Base-by-base conservation (phyloP, 116 monocot species). In the Posidonia oceanica region DNA sequence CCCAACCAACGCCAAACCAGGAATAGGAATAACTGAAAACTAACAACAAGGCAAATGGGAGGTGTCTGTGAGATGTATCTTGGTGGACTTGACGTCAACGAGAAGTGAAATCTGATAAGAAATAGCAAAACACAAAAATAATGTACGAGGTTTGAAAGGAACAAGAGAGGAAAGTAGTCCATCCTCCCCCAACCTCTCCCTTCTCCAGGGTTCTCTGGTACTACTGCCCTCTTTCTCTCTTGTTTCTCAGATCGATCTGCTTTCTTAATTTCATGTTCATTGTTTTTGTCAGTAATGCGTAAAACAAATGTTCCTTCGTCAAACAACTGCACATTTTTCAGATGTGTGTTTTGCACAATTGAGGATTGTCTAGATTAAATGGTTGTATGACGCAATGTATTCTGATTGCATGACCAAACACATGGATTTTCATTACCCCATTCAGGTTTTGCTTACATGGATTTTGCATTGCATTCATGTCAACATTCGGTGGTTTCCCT, bases 131-230 rank as follows among this genome's bases (percentile, higher is more conserved):
- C 40, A 17, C 16, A 61, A 15, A 41, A 39, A 15, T 36, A 13
- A 5, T 17, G 36, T 40, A 38, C 3, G 39, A 41, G 36, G 65
- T 65, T 40, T 41, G 65, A 41, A 61, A 65, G 65, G 65, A 65
- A 40, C 7, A 41, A 36, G 41, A 18, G 41, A 65, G 39, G 65
- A 40, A 39, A 39, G 39, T 4, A 4, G 7, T 36, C 40, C 65
- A 65, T 41, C 65, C 16, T n/a, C 39, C 18, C 40, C 15, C 40
- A n/a, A 7, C 64, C 64, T 65, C 36, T 65, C 58, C 58, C 65
- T 65, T 65, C 65, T 42, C 65, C 65, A 42, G 18, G 65, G 65
- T n/a, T 65, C 10, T 65, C 65, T 41, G 65, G 65, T 65, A 65
- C 65, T 40, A 7, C 22, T 61, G 23, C 7, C 13, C 12, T 29